Base-by-base conservation (phyloP, 2,329 filamentous ascomycete species). In the Epichloe scottii region DNA sequence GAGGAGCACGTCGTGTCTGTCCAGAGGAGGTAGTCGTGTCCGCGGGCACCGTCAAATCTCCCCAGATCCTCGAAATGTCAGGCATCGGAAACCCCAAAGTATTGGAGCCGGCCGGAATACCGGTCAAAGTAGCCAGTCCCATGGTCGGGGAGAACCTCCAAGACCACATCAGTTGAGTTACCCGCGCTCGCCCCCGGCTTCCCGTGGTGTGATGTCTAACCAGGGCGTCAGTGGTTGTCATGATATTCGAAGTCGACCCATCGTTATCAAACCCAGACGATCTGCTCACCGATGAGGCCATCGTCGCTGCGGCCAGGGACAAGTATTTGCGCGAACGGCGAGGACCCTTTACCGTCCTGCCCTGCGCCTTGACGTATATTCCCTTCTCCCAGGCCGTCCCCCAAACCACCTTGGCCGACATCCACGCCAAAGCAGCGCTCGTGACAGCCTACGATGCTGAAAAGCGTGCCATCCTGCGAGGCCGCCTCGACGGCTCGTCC, bases 1-100 rank as follows among this genome's bases (percentile, higher is more conserved):
- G 59, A 50, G 19, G 58, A 55, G 62, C 48, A 62, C 2, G 60
- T 59, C 5, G 69, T 74, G 44, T 59, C 64, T 7, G 73, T 68
- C 1, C 66, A 55, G 56, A 72, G 53, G 81, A 84, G 56, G 71
- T 83, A 11, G 72, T 85, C 38, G 62, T 85, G 2, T 74, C 75
- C 4, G 79, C 78, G 0, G 82, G 82, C 0, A 74, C 71, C 30
- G 66, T 77, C 40, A 73, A 75, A 59, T 80, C 76, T 10, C 81
- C 74, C 5, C 78, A 76, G 62, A 66, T 80, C 15, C 71, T 77
- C n/a, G 80, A 84, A 55, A 66, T 82, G 2, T 82, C 78, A 0
- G 81, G 81, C 0, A 71, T 85, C 39, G 81, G 81, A 4, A 66
- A 70, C 44, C 55, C 58, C 0, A 52, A 59, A 0, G 54, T 75